phyloP scores from a whole-genome alignment of 768 basidiomycete species.

The Psilocybe cyanescens region DNA sequence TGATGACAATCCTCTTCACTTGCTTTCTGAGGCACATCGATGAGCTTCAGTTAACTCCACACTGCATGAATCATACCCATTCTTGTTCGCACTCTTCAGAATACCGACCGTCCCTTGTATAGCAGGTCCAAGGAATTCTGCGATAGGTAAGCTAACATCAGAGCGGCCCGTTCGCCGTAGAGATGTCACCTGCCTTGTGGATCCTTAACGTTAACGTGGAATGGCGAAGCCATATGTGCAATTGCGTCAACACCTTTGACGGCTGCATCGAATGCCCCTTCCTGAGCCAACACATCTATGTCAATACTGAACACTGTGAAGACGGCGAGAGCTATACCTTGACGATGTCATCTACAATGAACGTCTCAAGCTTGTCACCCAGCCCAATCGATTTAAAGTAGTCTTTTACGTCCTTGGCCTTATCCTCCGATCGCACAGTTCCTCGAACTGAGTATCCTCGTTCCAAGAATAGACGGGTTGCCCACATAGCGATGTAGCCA shows the following conservation, averaged over 20 bases:
- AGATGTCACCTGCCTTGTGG: constrained; percentile 2
- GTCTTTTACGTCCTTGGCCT: constrained; percentile 59
- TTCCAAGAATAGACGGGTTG: constrained; percentile 57
- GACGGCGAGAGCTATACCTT: constrained; percentile 25
- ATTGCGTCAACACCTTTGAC: constrained; percentile 78
- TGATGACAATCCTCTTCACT: constrained; percentile 72
- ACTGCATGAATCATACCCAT: constrained; percentile 19
- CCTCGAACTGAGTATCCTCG: constrained; percentile 67
- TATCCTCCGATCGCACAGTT: constrained; percentile 65
- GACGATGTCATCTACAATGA: constrained; percentile 71
- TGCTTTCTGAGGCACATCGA: constrained; percentile 32
- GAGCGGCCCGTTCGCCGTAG: no score
- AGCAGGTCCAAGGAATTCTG: no score
- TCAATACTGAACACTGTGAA: no score
- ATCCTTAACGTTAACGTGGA: constrained; percentile 35
- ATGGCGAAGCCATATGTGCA: constrained; percentile 70
- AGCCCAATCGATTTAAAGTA: constrained; percentile 51
- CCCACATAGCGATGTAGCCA: constrained; percentile 63
- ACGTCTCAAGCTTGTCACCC: constrained; percentile 63
- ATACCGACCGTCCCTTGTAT: no score
- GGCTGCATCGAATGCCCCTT: constrained; percentile 76
- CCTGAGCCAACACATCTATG: constrained; percentile 31
- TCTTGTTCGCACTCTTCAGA: no score
- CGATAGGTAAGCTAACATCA: constrained; percentile 45
- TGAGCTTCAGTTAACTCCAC: no score